Evolutionary conservation across 1,284 basidiomycete genomes (phyloP), one percentile per base, ranked within the genome.

Genomic region (Cryptococcus hybrid): DNA sequence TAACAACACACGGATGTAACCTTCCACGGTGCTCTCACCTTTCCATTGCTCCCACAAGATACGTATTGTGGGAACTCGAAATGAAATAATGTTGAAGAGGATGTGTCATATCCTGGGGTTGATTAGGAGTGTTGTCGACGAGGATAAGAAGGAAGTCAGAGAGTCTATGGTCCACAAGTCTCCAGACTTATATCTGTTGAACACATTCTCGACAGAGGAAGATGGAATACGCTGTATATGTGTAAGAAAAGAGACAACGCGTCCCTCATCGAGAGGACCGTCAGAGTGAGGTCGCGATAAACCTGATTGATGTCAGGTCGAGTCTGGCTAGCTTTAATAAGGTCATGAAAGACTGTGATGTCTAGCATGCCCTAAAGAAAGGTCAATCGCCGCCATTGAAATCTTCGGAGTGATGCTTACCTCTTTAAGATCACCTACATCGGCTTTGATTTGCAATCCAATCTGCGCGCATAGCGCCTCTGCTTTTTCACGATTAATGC

Each of bases 1-100:
- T 51, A 96, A 81, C 45, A 99, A 80, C 0, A 94, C 94, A 0
- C 95, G 84, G 60, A 97, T 92, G n/a, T n/a, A n/a, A n/a, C n/a
- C n/a, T n/a, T n/a, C 95, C 43, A 95, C 87, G 0, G 95, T 97
- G 61, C 90, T 93, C 54, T 89, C 87, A 2, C 96, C 95, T 7
- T 94, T 85, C 57, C 96, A 86, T 72, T 99, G 96, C 65, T 92
- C 86, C 94, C 9, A 97, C 87, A 4, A 99, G 86, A 69, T 99
- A 99, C 0, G 96, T 99, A 69, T 99, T 99, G 73, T 99, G 95
- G 37, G 92, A 95, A 13, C 91, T 90, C 4, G 91, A 93, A 68
- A 98, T 88, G 69, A 84, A 96, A 74, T 98, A 98, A 59, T 96
- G 89, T 5, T 86, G 83, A 8, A 97, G 79, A 0, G 95, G 92